Conservation (phyloP, 768 basidiomycete species). For the Suillus tomentosus region DNA sequence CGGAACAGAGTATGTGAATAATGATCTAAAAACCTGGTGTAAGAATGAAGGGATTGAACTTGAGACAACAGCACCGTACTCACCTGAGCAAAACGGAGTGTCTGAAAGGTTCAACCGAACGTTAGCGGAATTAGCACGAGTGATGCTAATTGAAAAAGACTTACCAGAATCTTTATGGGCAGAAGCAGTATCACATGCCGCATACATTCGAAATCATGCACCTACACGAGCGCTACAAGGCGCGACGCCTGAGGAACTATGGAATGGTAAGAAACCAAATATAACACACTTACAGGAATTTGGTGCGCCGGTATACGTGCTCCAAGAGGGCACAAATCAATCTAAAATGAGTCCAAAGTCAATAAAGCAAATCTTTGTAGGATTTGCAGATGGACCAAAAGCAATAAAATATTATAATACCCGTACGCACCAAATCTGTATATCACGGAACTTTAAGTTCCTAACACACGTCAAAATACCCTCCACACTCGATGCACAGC, state of each 20-base stretch:
- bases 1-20: slow-evolving; percentile 35
- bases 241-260: slow-evolving; percentile 13
- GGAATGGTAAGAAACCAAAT: slow-evolving; percentile 23
- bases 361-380: slow-evolving; percentile 17
- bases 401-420: slow-evolving; percentile 19
- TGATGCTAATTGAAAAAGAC: slow-evolving; percentile 33
- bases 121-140: slow-evolving; percentile 27
- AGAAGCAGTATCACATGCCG: slow-evolving; percentile 29
- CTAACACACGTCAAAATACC: not conserved
- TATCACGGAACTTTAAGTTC: slow-evolving; percentile 8
- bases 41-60: slow-evolving; percentile 26
- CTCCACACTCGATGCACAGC: no score
- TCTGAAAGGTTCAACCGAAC: slow-evolving; percentile 41
- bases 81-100: slow-evolving; percentile 40
- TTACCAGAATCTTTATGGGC: slow-evolving; percentile 35
- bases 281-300: slow-evolving; percentile 32
- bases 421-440: not conserved
- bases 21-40: slow-evolving; percentile 23
- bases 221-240: not conserved
- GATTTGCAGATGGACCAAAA: slow-evolving; percentile 14
- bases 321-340: slow-evolving; percentile 12
- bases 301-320: slow-evolving; percentile 17
- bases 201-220: slow-evolving; percentile 30
- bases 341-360: slow-evolving; percentile 18
- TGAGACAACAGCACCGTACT: slow-evolving; percentile 38